Evolutionary conservation across 352 stramenopile genomes (phyloP).

Genomic region (Peronospora belbahrii): DNA sequence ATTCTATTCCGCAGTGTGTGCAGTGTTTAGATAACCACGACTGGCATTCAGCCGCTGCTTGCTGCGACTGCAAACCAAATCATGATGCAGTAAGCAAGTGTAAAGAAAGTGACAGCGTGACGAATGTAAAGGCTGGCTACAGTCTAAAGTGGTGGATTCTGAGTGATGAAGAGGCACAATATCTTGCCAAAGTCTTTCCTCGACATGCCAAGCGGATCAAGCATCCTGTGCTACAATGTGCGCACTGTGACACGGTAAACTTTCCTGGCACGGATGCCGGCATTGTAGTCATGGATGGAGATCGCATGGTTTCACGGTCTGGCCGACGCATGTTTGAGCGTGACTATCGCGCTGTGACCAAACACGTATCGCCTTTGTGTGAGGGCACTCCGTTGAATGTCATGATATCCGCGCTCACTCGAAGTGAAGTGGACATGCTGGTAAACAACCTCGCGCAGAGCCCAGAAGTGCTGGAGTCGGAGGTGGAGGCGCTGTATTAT

Average conservation of each 20-base stretch:
- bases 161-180: conserved; percentile 58
- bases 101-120: conserved; percentile 3
- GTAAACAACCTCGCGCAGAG: conserved; percentile 34
- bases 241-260: conserved; percentile 69
- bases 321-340: conserved; percentile 72
- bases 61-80: conserved; percentile 27
- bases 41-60: conserved; percentile 23
- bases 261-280: conserved; percentile 70
- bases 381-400: conserved; percentile 59
- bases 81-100: not conserved
- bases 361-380: conserved; percentile 67
- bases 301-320: conserved; percentile 58
- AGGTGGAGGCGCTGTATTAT: conserved; percentile 56
- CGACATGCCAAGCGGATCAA: conserved; percentile 28
- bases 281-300: conserved; percentile 59
- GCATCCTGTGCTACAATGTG: conserved; percentile 64
- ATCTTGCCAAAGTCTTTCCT: conserved; percentile 59
- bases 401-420: conserved; percentile 34
- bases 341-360: conserved; percentile 71
- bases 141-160: conserved; percentile 67
- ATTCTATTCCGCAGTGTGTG: conserved; percentile 42
- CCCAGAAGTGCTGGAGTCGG: conserved; percentile 56
- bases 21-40: conserved; percentile 46
- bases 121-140: conserved; percentile 5
- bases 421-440: conserved; percentile 43